phyloP scores from a whole-genome alignment of 805 yeast species.

The Candida silvatica region DNA sequence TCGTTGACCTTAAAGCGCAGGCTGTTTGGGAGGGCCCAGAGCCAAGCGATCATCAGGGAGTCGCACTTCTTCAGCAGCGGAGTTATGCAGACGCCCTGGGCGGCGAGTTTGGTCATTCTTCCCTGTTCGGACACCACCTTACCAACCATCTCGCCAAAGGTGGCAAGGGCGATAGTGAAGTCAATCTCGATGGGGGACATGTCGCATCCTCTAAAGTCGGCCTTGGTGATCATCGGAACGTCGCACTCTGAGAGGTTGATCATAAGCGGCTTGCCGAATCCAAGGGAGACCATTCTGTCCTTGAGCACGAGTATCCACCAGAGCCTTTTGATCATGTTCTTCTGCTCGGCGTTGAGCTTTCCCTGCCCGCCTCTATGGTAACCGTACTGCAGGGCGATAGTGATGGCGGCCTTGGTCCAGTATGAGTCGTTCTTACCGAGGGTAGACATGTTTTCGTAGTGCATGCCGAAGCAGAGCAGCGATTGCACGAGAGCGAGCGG shows the following conservation, averaged over 20 bases:
- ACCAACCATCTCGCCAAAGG: conserved; percentile 64
- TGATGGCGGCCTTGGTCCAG: conserved; percentile 67
- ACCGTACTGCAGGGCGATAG: conserved; percentile 70
- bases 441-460: conserved; percentile 17
- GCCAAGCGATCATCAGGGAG: conserved; percentile 71
- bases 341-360: conserved; percentile 12
- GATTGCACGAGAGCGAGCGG: conserved; percentile 57
- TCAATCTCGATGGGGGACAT: conserved; percentile 40
- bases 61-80: conserved; percentile 53
- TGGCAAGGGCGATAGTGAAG: conserved; percentile 53
- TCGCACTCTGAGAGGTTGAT: conserved; percentile 70
- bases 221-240: conserved; percentile 60
- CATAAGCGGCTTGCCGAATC: conserved; percentile 64
- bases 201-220: conserved; percentile 54
- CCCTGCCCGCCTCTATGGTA: conserved; percentile 41
- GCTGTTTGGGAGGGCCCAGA: conserved; percentile 53
- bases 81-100: conserved; percentile 30
- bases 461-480: conserved; percentile 24
- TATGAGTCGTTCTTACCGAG: conserved; percentile 56
- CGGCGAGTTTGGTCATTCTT: conserved; percentile 56
- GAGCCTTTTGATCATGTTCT: conserved; percentile 15
- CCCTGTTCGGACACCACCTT: conserved; percentile 61
- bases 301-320: conserved; percentile 76
- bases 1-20: conserved; percentile 56
- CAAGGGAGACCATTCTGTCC: conserved; percentile 61